A percentile compares a stretch with the other conserved stretches of the same genome.
phyloP scores from a whole-genome alignment of 345 rosid genomes.

The Xanthoceras sorbifolium region DNA sequence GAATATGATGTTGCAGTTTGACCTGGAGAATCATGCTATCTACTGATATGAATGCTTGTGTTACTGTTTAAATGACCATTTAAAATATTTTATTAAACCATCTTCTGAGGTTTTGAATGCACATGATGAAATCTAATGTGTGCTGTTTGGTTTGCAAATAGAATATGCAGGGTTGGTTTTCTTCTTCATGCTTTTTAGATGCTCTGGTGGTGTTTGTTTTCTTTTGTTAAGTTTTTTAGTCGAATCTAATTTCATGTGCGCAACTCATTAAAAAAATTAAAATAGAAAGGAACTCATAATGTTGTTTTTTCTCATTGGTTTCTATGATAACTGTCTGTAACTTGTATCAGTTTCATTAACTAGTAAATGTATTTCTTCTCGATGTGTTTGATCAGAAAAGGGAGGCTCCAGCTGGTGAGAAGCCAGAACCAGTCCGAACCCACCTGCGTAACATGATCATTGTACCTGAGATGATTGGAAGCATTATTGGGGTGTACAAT shows the following conservation, averaged over 20 bases:
- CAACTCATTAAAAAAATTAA: background rate
- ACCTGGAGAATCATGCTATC: background rate
- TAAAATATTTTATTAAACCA: background rate
- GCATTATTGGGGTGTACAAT: conserved; percentile 89
- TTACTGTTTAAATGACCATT: background rate
- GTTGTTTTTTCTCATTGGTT: background rate
- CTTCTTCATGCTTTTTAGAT: background rate
- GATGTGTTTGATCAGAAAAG: conserved; percentile 59
- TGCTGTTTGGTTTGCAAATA: background rate
- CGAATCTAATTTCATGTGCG: background rate
- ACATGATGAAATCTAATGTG: too few species aligned
- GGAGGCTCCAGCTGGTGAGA: conserved; percentile 95
- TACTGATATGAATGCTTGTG: background rate
- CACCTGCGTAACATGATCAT: conserved; percentile 91
- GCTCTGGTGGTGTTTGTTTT: too few species aligned
- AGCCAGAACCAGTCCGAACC: conserved; percentile 92
- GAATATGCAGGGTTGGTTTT: background rate
- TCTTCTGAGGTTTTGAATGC: background rate
- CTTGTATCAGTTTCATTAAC: too few species aligned
- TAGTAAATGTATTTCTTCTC: background rate
- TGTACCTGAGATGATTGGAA: conserved; percentile 97
- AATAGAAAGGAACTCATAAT: background rate
- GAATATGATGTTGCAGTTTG: background rate
- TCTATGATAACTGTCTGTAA: too few species aligned
- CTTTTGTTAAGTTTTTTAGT: background rate